A percentile compares a stretch with the other conserved stretches of the same genome.
phyloP scores from a whole-genome alignment of 1,139 yeast species.

The Zygosaccharomyces pseudobailii region DNA sequence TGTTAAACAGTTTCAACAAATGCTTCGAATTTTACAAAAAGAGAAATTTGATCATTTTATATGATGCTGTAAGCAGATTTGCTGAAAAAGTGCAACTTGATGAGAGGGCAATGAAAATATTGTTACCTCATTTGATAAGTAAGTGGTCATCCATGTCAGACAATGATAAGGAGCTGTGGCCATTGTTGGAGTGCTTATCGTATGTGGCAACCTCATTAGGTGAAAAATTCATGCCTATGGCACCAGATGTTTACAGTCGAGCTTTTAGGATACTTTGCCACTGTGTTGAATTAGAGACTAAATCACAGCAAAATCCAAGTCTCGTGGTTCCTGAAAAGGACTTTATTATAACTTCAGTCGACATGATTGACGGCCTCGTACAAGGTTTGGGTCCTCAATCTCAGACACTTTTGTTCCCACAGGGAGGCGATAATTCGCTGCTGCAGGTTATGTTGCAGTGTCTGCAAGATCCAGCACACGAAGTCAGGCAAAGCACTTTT shows the following conservation, averaged over 20 bases:
- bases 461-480: constrained; percentile 70
- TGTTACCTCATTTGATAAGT: constrained; percentile 74
- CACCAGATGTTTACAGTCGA: constrained; percentile 80
- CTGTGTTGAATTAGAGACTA: constrained; percentile 63
- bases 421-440: constrained; percentile 39
- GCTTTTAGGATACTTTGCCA: constrained; percentile 64
- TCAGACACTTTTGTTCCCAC: constrained; percentile 49
- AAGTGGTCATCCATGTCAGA: constrained; percentile 76
- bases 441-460: constrained; percentile 65
- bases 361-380: constrained; percentile 83
- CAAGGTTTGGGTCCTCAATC: constrained; percentile 77
- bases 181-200: constrained; percentile 87
- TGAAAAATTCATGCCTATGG: constrained; percentile 81
- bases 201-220: constrained; percentile 86
- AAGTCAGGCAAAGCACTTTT: constrained; percentile 88
- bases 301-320: constrained; percentile 60
- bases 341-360: constrained; percentile 82
- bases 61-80: constrained; percentile 90
- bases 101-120: constrained; percentile 51
- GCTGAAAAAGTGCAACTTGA: constrained; percentile 64
- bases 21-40: constrained; percentile 79
- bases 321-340: constrained; percentile 85
- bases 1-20: constrained; percentile 62
- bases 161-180: constrained; percentile 83
- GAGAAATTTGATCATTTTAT: constrained; percentile 72